phyloP scores from a whole-genome alignment of 495 filamentous ascomycete genomes.

The Annulohypoxylon stygium region DNA sequence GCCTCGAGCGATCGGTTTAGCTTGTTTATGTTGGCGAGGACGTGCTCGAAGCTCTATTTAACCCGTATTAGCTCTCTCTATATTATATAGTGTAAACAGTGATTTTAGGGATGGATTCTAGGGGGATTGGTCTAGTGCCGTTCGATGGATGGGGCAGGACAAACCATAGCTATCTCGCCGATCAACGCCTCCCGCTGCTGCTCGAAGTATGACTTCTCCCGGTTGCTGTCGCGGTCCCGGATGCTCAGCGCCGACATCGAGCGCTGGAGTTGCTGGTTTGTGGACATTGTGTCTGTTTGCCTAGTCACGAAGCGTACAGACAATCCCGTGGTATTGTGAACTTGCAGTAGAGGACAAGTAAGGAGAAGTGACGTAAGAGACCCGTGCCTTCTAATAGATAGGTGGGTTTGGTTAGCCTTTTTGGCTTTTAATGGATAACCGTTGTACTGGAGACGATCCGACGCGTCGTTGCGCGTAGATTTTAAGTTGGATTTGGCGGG shows the following conservation, averaged over 20 bases:
- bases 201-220: constrained; percentile 74
- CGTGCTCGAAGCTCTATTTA: constrained; percentile 85
- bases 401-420: not conserved
- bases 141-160: constrained; percentile 47
- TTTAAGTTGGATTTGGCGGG: constrained; percentile 28
- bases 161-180: constrained; percentile 80
- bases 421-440: not conserved
- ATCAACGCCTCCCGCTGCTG: constrained; percentile 84
- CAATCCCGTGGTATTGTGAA: not conserved
- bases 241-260: constrained; percentile 50
- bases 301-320: not conserved
- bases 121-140: too few relatives aligned
- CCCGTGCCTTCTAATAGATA: not conserved
- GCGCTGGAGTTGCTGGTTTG: constrained; percentile 47
- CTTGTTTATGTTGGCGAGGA: constrained; percentile 95
- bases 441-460: not conserved
- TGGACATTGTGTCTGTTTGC: constrained; percentile 48
- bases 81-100: too few relatives aligned
- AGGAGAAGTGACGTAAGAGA: not conserved
- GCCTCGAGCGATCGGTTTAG: constrained; percentile 93
- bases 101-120: not conserved
- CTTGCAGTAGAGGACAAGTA: not conserved
- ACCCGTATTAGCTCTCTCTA: not conserved
- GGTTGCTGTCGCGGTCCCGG: constrained; percentile 44
- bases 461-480: constrained; percentile 26